These are phyloP conservation scores for Monascus purpureus DNA, from an alignment of 495 filamentous ascomycete species.

Conservation along the genomic window DNA sequence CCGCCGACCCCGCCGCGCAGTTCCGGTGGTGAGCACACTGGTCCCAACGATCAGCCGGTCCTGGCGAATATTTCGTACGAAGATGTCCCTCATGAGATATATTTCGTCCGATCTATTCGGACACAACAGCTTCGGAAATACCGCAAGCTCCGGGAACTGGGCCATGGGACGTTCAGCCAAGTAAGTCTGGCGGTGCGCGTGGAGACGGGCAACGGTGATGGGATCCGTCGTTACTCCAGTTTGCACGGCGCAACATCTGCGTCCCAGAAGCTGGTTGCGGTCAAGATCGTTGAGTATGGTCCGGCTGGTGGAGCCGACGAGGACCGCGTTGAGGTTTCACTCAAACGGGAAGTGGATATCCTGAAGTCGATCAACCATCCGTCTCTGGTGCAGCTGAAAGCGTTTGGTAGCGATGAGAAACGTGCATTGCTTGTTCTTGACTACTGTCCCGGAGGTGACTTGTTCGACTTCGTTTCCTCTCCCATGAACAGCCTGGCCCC, in stretches of 20 bases:
- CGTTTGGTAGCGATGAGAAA: conserved; percentile 67
- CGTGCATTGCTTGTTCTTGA: conserved; percentile 74
- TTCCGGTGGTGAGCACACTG: conserved; percentile 30
- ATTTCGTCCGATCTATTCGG: conserved; percentile 30
- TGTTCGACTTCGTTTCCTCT: conserved; percentile 77
- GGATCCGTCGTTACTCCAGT: conserved; percentile 19
- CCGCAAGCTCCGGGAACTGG: conserved; percentile 64
- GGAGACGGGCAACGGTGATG: conserved; percentile 13
- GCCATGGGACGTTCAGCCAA: conserved; percentile 90
- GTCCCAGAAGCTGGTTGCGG: conserved; percentile 66
- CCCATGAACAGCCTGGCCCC: conserved; percentile 50
- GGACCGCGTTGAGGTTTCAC: conserved; percentile 75
- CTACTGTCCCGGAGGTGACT: conserved; percentile 86
- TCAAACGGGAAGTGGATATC: conserved; percentile 91
- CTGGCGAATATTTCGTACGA: conserved; percentile 10
- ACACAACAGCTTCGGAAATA: conserved; percentile 40
- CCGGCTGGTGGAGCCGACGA: conserved; percentile 83
- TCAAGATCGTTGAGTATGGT: conserved; percentile 91
- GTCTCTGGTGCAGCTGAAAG: conserved; percentile 76
- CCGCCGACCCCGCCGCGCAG: conserved; percentile 65
- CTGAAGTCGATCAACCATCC: conserved; percentile 78
- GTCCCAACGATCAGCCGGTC: conserved; percentile 18
- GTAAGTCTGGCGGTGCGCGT: conserved; percentile 73
- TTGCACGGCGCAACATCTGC: conserved; percentile 31
- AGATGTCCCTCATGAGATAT: conserved; percentile 20